Evolutionary conservation across 139 green algal genomes (phyloP).

Genomic region (Volvox reticuliferus): DNA sequence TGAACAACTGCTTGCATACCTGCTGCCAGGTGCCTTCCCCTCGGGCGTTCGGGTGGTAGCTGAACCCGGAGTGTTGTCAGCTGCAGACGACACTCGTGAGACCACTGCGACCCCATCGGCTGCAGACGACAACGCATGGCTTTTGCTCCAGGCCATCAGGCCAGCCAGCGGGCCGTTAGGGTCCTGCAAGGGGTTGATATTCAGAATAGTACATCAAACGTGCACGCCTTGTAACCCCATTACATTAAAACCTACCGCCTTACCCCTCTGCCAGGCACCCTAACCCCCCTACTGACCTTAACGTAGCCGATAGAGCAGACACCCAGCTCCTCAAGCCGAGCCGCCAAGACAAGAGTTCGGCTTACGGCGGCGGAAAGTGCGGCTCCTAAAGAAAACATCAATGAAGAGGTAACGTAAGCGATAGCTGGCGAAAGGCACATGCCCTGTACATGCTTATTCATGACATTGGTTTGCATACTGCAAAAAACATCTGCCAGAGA

Average conservation of each 20-base stretch:
- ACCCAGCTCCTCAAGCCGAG: conserved; percentile 1
- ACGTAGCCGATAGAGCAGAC: neutral
- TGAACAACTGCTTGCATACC: neutral
- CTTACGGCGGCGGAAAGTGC: neutral
- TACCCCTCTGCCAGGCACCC: too few species aligned
- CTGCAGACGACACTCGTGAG: neutral
- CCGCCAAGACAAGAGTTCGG: conserved; percentile 24
- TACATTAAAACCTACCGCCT: too few species aligned
- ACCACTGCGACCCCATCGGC: neutral
- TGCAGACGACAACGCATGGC: neutral
- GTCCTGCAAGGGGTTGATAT: conserved; percentile 10
- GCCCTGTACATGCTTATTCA: too few species aligned
- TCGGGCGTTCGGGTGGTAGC: neutral
- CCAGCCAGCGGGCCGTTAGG: neutral
- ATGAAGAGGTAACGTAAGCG: too few species aligned
- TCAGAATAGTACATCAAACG: too few species aligned
- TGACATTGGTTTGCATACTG: too few species aligned
- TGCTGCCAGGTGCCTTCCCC: neutral
- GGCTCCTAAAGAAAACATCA: neutral
- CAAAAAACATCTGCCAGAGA: too few species aligned
- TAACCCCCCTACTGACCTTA: neutral
- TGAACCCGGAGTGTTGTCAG: neutral
- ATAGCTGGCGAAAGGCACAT: too few species aligned
- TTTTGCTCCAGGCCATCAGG: conserved; percentile 6
- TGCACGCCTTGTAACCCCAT: too few species aligned